These are phyloP conservation scores for Phyllosticta ampelicida DNA, from an alignment of 2,329 filamentous ascomycete species.

Conservation along the genomic window DNA sequence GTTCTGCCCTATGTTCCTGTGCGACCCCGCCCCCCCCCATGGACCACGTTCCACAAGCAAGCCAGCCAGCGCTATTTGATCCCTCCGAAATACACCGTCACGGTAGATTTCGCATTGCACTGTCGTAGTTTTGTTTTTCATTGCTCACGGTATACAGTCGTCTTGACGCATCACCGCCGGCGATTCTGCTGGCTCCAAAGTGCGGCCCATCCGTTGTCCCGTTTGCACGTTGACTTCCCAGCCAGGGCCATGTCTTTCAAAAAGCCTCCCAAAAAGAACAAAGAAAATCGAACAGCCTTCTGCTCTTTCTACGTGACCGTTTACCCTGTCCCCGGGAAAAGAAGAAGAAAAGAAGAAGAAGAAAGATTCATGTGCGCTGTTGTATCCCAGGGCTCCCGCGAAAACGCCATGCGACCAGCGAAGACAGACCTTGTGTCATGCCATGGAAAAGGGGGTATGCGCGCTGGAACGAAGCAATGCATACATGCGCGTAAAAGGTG, in stretches of 20 bases:
- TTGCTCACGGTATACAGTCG: neutral
- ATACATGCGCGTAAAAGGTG: conserved; percentile 18
- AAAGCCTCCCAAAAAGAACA: conserved; percentile 1
- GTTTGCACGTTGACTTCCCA: conserved; percentile 2
- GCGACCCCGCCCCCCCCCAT: too few relatives aligned
- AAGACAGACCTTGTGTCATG: conserved; percentile 15
- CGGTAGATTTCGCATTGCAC: too few relatives aligned
- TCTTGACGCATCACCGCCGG: neutral
- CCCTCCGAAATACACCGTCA: too few relatives aligned
- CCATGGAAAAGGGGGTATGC: conserved; percentile 28
- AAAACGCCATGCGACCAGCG: conserved; percentile 9
- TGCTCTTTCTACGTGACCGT: conserved; percentile 8
- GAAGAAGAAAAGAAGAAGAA: neutral
- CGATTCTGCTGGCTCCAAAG: conserved; percentile 1
- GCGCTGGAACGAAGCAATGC: conserved; percentile 21
- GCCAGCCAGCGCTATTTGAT: too few relatives aligned
- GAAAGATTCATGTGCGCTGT: conserved; percentile 2
- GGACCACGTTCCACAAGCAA: too few relatives aligned
- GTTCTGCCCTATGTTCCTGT: too few relatives aligned
- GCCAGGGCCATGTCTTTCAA: conserved; percentile 9
- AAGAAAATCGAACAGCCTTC: neutral
- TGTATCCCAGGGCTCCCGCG: conserved; percentile 6
- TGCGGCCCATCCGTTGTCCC: neutral
- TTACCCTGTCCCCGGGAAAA: conserved; percentile 1
- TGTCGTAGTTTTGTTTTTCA: neutral